A percentile compares a stretch with the other conserved stretches of the same genome.
phyloP scores from a whole-genome alignment of 1,284 basidiomycete genomes.

The Apiotrichum domesticum region DNA sequence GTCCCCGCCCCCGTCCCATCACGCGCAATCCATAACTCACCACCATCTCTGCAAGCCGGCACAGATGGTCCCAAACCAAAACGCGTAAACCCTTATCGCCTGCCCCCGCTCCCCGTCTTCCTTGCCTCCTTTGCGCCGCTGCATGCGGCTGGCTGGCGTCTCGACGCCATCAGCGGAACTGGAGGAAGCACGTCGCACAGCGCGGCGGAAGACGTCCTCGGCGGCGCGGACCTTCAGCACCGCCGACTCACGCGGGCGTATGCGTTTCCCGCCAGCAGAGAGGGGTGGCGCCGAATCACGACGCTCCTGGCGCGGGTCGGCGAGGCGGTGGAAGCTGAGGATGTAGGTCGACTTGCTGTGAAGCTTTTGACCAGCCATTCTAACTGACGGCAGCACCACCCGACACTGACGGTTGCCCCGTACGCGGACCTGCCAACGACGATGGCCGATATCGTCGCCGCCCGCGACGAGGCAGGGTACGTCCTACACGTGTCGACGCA shows the following conservation, averaged over 20 bases:
- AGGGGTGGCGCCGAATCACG: conserved; percentile 28
- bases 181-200: neutral
- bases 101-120: conserved; percentile 26
- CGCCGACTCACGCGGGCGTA: conserved; percentile 26
- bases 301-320: conserved; percentile 12
- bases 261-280: conserved; percentile 23
- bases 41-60: too few relatives aligned
- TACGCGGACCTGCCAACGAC: conserved; percentile 19
- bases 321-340: conserved; percentile 22
- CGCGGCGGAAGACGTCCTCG: neutral
- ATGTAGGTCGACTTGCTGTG: conserved; percentile 22
- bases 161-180: conserved; percentile 8
- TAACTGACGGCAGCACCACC: conserved; percentile 33
- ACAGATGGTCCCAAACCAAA: neutral
- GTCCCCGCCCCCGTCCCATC: too few relatives aligned
- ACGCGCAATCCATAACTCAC: too few relatives aligned
- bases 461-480: conserved; percentile 16
- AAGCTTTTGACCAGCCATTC: neutral
- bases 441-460: neutral
- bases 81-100: conserved; percentile 29
- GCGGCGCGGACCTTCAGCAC: conserved; percentile 28
- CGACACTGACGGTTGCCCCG: conserved; percentile 26
- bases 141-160: conserved; percentile 34
- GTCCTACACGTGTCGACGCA: conserved; percentile 33
- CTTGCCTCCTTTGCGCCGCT: conserved; percentile 30